Conservation (phyloP, 2,329 filamentous ascomycete species). For the Colletotrichum zoysiae region DNA sequence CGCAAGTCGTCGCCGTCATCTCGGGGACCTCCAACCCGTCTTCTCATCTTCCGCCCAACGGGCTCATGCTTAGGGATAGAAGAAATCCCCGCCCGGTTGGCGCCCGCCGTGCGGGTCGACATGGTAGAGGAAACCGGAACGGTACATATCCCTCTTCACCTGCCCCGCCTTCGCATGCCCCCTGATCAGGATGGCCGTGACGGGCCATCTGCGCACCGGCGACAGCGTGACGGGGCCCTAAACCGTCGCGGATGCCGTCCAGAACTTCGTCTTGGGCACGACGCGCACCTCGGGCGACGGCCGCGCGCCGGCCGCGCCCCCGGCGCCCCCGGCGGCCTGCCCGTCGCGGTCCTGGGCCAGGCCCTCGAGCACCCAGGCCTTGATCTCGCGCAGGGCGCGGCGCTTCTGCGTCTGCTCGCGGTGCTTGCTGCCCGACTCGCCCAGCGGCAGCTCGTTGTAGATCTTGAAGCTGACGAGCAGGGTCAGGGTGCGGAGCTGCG, state of each 20-base stretch:
- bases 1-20: background rate
- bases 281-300: constrained; percentile 17
- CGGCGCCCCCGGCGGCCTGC: background rate
- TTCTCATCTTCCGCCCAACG: background rate
- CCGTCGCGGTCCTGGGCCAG: background rate
- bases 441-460: background rate
- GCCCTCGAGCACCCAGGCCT: constrained; percentile 2
- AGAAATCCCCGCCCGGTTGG: too few relatives aligned
- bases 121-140: background rate
- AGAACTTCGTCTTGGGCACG: constrained; percentile 30
- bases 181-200: background rate
- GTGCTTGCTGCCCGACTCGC: constrained; percentile 12
- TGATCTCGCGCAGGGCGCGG: constrained; percentile 17
- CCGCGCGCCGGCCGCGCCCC: background rate
- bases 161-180: background rate
- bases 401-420: constrained; percentile 23
- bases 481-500: constrained; percentile 22
- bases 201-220: too few relatives aligned
- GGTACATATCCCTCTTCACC: background rate
- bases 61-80: too few relatives aligned
- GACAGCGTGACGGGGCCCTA: background rate
- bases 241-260: constrained; percentile 7
- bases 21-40: background rate
- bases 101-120: background rate
- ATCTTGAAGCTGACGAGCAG: constrained; percentile 29